Base-by-base conservation (phyloP, 2,329 filamentous ascomycete genomes). In the Drechslera avenae region DNA sequence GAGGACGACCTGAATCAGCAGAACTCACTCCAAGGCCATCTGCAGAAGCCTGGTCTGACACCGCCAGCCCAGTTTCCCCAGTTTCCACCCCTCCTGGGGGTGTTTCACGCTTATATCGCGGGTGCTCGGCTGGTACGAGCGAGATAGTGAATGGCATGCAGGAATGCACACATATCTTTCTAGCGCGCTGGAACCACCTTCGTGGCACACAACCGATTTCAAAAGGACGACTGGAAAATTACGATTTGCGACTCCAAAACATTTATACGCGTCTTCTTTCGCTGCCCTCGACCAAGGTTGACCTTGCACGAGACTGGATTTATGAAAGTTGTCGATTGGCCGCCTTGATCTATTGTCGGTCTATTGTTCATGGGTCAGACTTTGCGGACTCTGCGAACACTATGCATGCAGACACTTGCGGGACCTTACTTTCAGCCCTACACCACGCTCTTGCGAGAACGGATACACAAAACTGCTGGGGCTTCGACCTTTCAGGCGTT, bases 241-340 rank as follows among this genome's bases (percentile, higher is more conserved):
- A 6, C 46, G 63, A 68, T n/a, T 47, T 56, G 9, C 54, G 60
- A 35, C 53, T 66, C 50, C 61, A 68, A 21, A 57, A 65, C 30
- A 63, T 65, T 6, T 68, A 67, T 50, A 48, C 57, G 1, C 57
- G 59, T 2, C 53, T 71, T 14, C 41, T 64, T 9, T 43, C 35
- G 1, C 37, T 50, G 3, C 63, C 57, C 4, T 59, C 62, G 5
- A 46, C 54, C 1, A 53, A 60, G 12, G 35, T 51, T 7, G 42
- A 57, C 2, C 17, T 49, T 2, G 28, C 55, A 7, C 57, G 56
- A 3, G 68, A 72, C 46, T 71, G 67, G 66, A 46, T 65, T 7
- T 68, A 72, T 52, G 68, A 72, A 41, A 61, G 57, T 26, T 62
- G 64, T 35, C 69, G 68, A 14, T 52, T 73, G 5, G 64, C 70